Evolutionary conservation across 768 basidiomycete genomes (phyloP), one percentile per base, ranked within the genome.

Genomic region (Infundibulicybe gibba): DNA sequence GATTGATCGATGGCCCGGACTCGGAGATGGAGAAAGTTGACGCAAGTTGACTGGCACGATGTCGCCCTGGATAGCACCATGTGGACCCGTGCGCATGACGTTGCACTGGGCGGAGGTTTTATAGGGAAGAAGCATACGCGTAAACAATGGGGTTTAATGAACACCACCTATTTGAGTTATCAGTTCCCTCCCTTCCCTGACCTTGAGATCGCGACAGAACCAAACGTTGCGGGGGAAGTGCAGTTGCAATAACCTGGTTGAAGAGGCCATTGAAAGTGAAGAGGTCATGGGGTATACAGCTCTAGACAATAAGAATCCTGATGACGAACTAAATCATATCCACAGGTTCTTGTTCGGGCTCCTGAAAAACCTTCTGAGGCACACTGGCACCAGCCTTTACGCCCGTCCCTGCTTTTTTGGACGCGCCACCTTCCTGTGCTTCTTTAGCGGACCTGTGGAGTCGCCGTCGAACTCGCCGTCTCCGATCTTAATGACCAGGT

Each of bases 401-500:
- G 48, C n/a, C 39, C 19, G 40, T 33, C 34, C 21, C 8, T 45
- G 20, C 48, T 53, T 10, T 34, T 17, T 19, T 48, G 20, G 20
- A 41, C 10, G 40, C 41, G 9, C 44, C 49, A 25, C 32, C 40
- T 50, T 53, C 40, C 54, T 16, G 16, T 50, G 44, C 42, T 49
- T 48, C 49, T 61, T 58, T 15, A 54, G 45, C 13, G 67, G 41
- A 4, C 62, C 65, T 10, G 53, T 53, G 6, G 49, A 56, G 38
- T 70, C 65, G 5, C 64, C 69, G 45, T 78, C 78, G 44, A 72
- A 71, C 51, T 76, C 68, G n/a, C 79, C 84, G 43, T 82, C 76
- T 8, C 83, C 82, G 40, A 90, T 75, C 49, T 66, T 80, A 40
- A 91, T 69, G 33, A 77, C 62, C 19, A 87, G 63, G 41, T 71